Conservation (phyloP, 2,329 filamentous ascomycete genomes). For the Alternaria incomplexa region DNA sequence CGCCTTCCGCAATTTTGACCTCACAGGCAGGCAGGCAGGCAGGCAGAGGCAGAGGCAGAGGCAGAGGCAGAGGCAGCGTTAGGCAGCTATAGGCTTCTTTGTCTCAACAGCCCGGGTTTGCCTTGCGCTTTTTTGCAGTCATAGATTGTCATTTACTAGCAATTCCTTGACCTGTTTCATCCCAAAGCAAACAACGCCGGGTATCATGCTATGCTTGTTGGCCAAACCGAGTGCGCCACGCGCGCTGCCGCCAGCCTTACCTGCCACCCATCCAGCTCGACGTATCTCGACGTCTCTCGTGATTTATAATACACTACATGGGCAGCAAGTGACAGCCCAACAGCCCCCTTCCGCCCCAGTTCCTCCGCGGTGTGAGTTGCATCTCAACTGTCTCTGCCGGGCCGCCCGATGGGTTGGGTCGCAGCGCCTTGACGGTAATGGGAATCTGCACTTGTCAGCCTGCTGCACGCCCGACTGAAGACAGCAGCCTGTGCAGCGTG, state of each 20-base stretch:
- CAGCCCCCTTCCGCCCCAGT: conserved; percentile 91
- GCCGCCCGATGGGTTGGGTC: conserved; percentile 46
- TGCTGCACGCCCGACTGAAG: conserved; percentile 5
- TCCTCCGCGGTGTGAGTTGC: conserved; percentile 73
- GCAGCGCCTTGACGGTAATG: conserved; percentile 71
- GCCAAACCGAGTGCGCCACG: conserved; percentile 44
- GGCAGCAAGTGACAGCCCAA: conserved; percentile 91
- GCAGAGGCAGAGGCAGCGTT: conserved; percentile 29
- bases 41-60: conserved; percentile 23
- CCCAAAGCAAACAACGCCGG: conserved; percentile 31
- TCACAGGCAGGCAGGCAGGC: conserved; percentile 26
- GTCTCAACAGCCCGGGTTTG: conserved; percentile 2
- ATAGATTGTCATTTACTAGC: neutral
- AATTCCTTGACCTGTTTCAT: neutral
- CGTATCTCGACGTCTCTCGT: neutral
- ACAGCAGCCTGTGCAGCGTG: neutral
- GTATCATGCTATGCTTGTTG: conserved; percentile 46
- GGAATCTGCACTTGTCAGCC: conserved; percentile 61
- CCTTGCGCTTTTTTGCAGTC: neutral
- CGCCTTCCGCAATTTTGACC: conserved; percentile 22
- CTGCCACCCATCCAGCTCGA: neutral
- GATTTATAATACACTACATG: conserved; percentile 55
- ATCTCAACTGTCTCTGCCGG: conserved; percentile 65
- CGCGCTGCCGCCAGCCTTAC: conserved; percentile 7
- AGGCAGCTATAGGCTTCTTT: conserved; percentile 16